Conservation (phyloP, 805 yeast species). For the Zygotorulaspora chibaensis region DNA sequence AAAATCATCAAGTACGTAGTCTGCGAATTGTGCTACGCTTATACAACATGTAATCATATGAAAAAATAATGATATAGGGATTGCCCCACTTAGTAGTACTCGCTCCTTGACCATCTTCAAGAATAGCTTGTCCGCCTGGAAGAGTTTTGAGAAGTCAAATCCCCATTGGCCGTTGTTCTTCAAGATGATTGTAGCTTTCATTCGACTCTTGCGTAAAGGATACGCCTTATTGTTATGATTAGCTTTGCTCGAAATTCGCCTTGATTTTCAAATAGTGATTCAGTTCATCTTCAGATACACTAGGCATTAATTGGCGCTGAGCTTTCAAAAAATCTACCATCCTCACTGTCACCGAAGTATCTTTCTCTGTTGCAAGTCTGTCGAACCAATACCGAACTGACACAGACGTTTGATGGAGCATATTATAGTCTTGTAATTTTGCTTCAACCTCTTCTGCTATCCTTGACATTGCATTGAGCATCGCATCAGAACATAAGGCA, state of each 20-base stretch:
- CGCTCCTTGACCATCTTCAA: no score
- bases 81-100: no score
- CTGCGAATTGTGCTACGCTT: no score
- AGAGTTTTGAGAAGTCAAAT: no score
- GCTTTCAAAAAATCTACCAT: conserved; percentile 78
- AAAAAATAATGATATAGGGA: no score
- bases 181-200: no score
- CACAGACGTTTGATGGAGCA: conserved; percentile 41
- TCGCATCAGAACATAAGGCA: conserved; percentile 91
- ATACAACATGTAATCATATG: no score
- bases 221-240: no score
- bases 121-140: no score
- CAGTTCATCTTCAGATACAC: conserved; percentile 84
- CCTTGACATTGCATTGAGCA: conserved; percentile 94
- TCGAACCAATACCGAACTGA: conserved; percentile 90
- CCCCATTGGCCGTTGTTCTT: no score
- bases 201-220: no score
- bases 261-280: conserved; percentile 77
- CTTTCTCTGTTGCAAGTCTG: conserved; percentile 62
- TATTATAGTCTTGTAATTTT: conserved; percentile 53
- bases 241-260: conserved; percentile 57
- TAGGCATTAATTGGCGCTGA: conserved; percentile 64
- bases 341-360: conserved; percentile 62
- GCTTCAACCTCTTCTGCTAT: conserved; percentile 72
- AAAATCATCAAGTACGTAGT: no score